These are phyloP conservation scores for Neurospora sp. DNA, from an alignment of 495 filamentous ascomycete genomes.

Conservation along the genomic window DNA sequence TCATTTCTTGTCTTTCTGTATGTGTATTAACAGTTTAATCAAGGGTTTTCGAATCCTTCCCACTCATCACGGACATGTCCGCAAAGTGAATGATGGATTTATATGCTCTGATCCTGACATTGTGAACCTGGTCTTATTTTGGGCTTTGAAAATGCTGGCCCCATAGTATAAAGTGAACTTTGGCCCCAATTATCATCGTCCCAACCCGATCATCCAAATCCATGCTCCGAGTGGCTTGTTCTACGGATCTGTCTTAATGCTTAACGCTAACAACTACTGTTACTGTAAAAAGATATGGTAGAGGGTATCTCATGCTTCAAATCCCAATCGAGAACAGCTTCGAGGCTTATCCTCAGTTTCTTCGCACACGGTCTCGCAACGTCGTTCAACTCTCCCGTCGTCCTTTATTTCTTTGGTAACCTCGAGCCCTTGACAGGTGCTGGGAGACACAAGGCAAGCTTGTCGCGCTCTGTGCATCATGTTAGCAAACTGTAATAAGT, in stretches of 20 bases:
- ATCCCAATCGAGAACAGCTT: neutral
- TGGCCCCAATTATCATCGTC: neutral
- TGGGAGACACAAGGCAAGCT: constrained; percentile 32
- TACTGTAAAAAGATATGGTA: neutral
- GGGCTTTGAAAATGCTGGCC: neutral
- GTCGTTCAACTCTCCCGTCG: neutral
- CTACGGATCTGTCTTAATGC: neutral
- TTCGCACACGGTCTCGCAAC: neutral
- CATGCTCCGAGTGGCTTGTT: neutral
- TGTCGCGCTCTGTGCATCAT: constrained; percentile 30
- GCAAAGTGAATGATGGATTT: neutral
- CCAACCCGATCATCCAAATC: neutral
- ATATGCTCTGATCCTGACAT: neutral
- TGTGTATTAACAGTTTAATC: neutral
- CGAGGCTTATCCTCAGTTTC: neutral
- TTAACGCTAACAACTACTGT: neutral
- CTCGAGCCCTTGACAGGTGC: constrained; percentile 37
- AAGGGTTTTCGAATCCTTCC: neutral
- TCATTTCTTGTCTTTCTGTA: neutral
- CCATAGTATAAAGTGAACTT: neutral
- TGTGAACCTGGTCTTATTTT: neutral
- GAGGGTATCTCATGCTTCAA: constrained; percentile 18
- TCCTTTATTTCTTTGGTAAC: constrained; percentile 18
- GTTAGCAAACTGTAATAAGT: constrained; percentile 13
- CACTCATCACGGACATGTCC: neutral